Evolutionary conservation across 2,329 filamentous ascomycete species (phyloP), one percentile per base, ranked within the genome.

Genomic region (Scopulariopsis brevicaulis): DNA sequence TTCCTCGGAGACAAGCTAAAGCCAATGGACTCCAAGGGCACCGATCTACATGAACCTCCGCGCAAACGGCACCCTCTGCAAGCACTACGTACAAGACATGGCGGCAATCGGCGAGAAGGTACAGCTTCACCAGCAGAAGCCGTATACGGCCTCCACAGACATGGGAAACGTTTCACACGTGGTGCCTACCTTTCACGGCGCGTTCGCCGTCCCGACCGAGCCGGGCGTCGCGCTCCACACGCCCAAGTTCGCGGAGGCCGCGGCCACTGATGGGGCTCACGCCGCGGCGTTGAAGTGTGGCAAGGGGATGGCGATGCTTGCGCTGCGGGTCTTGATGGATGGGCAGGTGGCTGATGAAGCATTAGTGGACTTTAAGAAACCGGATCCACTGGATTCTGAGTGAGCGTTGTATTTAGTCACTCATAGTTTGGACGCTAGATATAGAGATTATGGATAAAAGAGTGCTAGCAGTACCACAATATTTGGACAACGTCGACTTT

Each of bases 81-180:
- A 70, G 54, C 62, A 65, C 2, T 80, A 77, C 58, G 67, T 70
- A 18, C 62, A 70, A 5, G 72, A 75, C 51, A 80, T 79, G 77
- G 66, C 64, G 2, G n/a, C n/a, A n/a, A n/a, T n/a, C n/a, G n/a
- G n/a, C n/a, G n/a, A n/a, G 58, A 61, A 0, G 64, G 73, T 12
- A 56, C 37, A 18, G 54, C 48, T 4, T 67, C 71, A 35, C 64
- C 54, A 24, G 22, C 54, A 18, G 54, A 56, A n/a, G 46, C 48
- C 40, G 37, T 75, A n/a, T 58, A 63, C 64, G 11, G 69, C 66
- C 10, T 77, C 76, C 0, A 78, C 77, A 0, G 76, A 79, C 64
- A 77, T 78, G 76, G 77, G 77, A 25, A 80, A 80, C 57, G 75
- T 80, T 11, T 73, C 72, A 12, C 75, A 79, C 55, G 60, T 70